Base-by-base conservation (phyloP, 805 yeast genomes). In the Millerozyma miso region DNA sequence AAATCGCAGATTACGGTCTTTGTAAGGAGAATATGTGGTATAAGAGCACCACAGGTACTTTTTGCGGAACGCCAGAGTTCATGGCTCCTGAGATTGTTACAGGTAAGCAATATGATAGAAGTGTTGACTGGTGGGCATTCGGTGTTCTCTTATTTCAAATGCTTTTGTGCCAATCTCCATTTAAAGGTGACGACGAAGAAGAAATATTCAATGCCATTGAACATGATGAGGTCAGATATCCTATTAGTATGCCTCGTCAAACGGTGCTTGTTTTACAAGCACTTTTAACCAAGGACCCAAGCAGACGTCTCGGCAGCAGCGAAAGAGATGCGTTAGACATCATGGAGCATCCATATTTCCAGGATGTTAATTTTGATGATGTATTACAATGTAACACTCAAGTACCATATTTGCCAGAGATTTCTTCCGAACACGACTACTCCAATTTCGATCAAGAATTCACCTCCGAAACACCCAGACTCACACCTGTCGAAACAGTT, bases 51-150 rank as follows among this genome's bases (percentile, higher is more conserved):
- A 93, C 97, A 0, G 83, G 88, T 3, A 93, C 99, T 0, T 93
- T 91, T 71, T 93, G 99, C 72, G 99, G 99, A 54, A 93, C 99
- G 2, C 99, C 99, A 0, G 99, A 93, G 63, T 87, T 93, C 53
- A 93, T 93, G 96, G 99, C 99, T 1, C 99, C 99, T 0, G 99
- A 93, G 65, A 91, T 93, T 52, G 73, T 93, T 58, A 83, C 88
- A 50, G 98, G 93, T 42, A 95, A 90, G 63, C 85, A 83, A 46
- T 93, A 93, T 58, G 93, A 89, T 41, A 81, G 95, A 58, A 85
- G 93, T 33, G 99, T 93, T 42, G 99, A 93, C 67, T 93, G 99
- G 99, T 93, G 99, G 99, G 98, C 99, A 1, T 88, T 90, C 73
- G 99, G 99, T 44, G 98, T 93, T 20, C 74, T 93, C 50, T 72